Evolutionary conservation across 495 filamentous ascomycete species (phyloP).

Genomic region (Penicillium verhagenii): DNA sequence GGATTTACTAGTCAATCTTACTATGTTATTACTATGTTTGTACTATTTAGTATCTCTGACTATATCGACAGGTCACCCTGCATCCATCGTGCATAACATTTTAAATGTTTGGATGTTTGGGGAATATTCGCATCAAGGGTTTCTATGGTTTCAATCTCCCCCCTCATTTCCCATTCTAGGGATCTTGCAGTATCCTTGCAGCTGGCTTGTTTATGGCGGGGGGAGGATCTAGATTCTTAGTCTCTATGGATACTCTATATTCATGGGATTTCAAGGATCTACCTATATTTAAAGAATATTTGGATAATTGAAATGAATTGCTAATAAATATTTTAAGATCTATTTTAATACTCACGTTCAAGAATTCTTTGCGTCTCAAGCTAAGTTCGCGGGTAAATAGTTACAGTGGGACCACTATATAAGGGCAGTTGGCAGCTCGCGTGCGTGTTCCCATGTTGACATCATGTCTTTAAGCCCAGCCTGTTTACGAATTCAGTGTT

Average conservation of each 20-base stretch:
- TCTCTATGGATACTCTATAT: neutral
- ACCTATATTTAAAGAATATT: too few relatives aligned
- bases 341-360: too few relatives aligned
- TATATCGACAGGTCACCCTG: slow-evolving; percentile 7
- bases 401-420: neutral
- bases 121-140: too few relatives aligned
- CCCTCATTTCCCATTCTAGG: neutral
- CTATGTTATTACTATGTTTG: too few relatives aligned
- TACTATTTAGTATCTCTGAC: neutral
- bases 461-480: neutral
- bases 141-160: neutral
- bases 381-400: too few relatives aligned
- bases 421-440: neutral
- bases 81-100: too few relatives aligned
- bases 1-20: slow-evolving; percentile 3
- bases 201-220: neutral
- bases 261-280: too few relatives aligned
- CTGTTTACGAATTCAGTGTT: neutral
- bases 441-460: neutral
- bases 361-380: too few relatives aligned
- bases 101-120: too few relatives aligned
- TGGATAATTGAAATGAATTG: too few relatives aligned
- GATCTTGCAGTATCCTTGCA: neutral
- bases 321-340: too few relatives aligned
- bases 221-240: neutral